Percentiles rank a stretch among this genome's conserved stretches.
phyloP scores from a whole-genome alignment of 2,329 filamentous ascomycete species.

The Pseudogymnoascus sp. region DNA sequence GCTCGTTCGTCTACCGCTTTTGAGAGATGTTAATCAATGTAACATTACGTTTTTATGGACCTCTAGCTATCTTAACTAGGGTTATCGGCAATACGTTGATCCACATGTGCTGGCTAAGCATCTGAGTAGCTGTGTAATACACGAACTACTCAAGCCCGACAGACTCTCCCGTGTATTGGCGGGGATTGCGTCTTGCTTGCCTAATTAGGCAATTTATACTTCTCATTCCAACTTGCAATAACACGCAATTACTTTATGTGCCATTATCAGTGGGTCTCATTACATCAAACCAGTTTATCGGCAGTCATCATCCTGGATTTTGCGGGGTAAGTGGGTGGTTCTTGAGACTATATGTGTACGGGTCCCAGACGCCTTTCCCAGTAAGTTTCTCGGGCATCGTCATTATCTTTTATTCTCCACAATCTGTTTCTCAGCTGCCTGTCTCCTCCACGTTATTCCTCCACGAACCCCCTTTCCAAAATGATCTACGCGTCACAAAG shows the following conservation, averaged over 20 bases:
- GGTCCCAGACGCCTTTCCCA: neutral
- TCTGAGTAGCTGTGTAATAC: neutral
- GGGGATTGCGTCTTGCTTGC: neutral
- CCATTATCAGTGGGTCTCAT: neutral
- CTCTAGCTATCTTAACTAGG: neutral
- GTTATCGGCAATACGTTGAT: neutral
- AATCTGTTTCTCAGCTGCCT: neutral
- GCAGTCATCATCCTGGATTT: neutral
- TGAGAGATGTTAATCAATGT: neutral
- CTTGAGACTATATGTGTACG: neutral
- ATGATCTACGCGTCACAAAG: neutral
- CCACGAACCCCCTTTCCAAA: neutral
- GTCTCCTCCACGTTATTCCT: neutral
- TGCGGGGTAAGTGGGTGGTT: neutral
- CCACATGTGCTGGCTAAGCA: neutral
- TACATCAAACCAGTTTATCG: neutral
- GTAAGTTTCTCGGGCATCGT: neutral
- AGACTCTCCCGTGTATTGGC: neutral
- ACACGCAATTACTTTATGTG: neutral
- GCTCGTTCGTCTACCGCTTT: neutral
- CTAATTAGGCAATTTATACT: constrained; percentile 2
- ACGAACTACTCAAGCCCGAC: neutral
- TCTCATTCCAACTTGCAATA: neutral
- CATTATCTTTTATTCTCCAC: neutral
- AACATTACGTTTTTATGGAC: neutral